phyloP scores from a whole-genome alignment of 2,329 filamentous ascomycete species.

The Aureobasidium sp. region DNA sequence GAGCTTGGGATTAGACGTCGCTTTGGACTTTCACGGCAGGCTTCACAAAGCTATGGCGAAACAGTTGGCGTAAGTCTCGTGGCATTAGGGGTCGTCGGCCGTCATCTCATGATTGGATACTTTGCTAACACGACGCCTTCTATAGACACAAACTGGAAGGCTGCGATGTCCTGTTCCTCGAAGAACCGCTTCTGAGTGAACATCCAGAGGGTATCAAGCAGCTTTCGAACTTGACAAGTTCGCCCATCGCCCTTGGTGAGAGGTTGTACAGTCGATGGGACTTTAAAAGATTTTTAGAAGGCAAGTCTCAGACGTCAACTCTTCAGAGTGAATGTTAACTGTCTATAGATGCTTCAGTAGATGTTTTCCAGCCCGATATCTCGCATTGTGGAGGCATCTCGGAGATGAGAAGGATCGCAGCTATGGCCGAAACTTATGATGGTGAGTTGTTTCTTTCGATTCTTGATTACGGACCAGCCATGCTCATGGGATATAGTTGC shows the following conservation, averaged over 20 bases:
- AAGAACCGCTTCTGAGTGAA: slow-evolving; percentile 63
- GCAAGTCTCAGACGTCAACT: neutral
- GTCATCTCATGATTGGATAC: neutral
- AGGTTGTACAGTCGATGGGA: slow-evolving; percentile 64
- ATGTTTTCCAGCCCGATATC: slow-evolving; percentile 64
- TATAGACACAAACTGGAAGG: slow-evolving; percentile 43
- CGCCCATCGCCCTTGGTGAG: slow-evolving; percentile 63
- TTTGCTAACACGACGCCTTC: neutral
- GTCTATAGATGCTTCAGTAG: slow-evolving; percentile 47
- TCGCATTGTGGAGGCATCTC: slow-evolving; percentile 63
- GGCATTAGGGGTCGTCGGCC: too few species aligned
- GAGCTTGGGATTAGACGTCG: slow-evolving; percentile 59
- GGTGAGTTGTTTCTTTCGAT: neutral
- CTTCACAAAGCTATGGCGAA: slow-evolving; percentile 71
- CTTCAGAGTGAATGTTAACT: too few species aligned
- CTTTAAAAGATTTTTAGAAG: slow-evolving; percentile 59
- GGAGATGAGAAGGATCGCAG: slow-evolving; percentile 58
- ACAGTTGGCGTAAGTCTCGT: slow-evolving; percentile 50
- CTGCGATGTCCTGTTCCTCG: slow-evolving; percentile 60
- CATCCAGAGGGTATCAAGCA: slow-evolving; percentile 56
- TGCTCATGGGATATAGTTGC: slow-evolving; percentile 27
- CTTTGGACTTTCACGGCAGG: slow-evolving; percentile 67
- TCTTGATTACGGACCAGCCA: neutral
- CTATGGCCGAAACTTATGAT: slow-evolving; percentile 41
- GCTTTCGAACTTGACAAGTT: slow-evolving; percentile 45